Conservation (phyloP, 495 filamentous ascomycete species). For the Aspergillus nanangensis region DNA sequence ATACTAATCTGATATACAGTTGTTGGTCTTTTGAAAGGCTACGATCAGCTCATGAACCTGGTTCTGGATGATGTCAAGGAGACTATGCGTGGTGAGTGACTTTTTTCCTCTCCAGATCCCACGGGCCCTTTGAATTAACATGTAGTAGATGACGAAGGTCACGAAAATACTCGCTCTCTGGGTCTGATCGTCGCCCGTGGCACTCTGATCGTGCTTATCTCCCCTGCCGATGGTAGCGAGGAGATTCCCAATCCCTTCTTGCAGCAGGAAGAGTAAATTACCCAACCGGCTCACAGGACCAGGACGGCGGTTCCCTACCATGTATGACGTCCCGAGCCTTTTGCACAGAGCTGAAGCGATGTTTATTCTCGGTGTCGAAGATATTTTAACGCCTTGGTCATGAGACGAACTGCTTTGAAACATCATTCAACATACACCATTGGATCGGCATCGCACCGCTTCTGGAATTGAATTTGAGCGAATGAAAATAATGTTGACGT, state of each 20-base stretch:
- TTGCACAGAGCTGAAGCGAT: no score
- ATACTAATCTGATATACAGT: conserved; percentile 48
- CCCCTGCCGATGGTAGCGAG: conserved; percentile 89
- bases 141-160: conserved; percentile 78
- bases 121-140: conserved; percentile 12
- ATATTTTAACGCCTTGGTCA: no score
- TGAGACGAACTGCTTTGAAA: no score
- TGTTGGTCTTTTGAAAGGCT: conserved; percentile 84
- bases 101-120: background rate
- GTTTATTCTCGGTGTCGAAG: no score
- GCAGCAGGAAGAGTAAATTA: conserved; percentile 55
- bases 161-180: conserved; percentile 74
- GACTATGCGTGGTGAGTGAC: conserved; percentile 67
- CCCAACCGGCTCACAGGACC: no score
- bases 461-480: no score
- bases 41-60: conserved; percentile 95
- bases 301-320: no score
- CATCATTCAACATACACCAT: no score
- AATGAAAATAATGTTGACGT: no score
- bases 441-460: no score
- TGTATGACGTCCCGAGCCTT: no score
- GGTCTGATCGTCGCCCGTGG: conserved; percentile 90
- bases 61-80: conserved; percentile 95
- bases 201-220: conserved; percentile 87
- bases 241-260: conserved; percentile 93